Evolutionary conservation across 768 basidiomycete species (phyloP), one percentile per base, ranked within the genome.

Genomic region (Galerina marginata): DNA sequence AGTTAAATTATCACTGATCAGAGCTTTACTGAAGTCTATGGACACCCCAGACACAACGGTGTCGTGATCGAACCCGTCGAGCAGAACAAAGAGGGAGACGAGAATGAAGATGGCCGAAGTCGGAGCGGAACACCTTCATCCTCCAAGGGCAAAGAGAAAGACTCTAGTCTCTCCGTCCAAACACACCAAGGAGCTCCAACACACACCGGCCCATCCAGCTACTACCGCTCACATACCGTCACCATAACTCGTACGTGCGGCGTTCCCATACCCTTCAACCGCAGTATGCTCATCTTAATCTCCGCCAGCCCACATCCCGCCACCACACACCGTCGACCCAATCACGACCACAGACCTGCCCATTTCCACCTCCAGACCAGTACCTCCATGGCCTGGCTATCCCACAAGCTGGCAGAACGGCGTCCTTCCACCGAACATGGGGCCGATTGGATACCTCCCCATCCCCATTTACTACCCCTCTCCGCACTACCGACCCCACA

Each of bases 141-240:
- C 7, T 67, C 71, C 56, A 79, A 81, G 66, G 74, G 80, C 63
- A 78, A 80, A 67, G 77, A 79, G 54, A 72, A 72, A 58, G 72
- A 70, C 14, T 52, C 59, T 40, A 67, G 49, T 63, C 62, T 58
- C 55, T 69, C 60, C 54, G 72, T 52, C 60, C 73, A 59, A 71
- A 73, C 63, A 65, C 60, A 64, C 66, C 60, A 68, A 71, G 43
- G 72, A 67, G 48, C 75, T 62, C 57, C 73, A 15, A 63, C 76
- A 29, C 58, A 70, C 15, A 65, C 75, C 36, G 77, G 79, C 3
- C 75, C 85, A 47, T 82, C 83, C 16, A 85, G 83, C 63, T 89
- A 90, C 71, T 90, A 90, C 69, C 83, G 87, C 38, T 83, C 83
- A 67, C 88, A 90, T 62, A 87, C 86, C 15, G 72, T 69, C 20